A percentile compares a stretch with the other conserved stretches of the same genome.
Evolutionary conservation across 345 rosid species (phyloP).

Genomic region (Mangifera indica): DNA sequence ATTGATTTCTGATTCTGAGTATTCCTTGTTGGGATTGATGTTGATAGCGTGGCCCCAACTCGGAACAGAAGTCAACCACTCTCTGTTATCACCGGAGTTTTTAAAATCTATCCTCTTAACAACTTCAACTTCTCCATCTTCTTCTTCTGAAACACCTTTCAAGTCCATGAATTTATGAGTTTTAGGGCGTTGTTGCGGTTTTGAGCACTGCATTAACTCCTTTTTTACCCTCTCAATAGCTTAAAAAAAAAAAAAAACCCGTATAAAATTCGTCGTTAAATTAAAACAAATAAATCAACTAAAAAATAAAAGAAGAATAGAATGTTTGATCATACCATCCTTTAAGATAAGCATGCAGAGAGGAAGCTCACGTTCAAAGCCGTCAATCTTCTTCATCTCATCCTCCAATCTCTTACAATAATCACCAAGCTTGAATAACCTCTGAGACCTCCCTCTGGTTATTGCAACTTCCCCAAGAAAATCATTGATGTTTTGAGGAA

Average conservation of each 20-base stretch:
- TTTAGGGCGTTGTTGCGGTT: conserved; percentile 24
- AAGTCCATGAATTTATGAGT: conserved; percentile 22
- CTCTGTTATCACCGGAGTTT: conserved; percentile 44
- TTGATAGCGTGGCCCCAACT: conserved; percentile 41
- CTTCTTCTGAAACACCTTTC: conserved; percentile 31
- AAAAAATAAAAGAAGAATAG: neutral
- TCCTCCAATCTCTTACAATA: conserved; percentile 55
- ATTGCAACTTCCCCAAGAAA: conserved; percentile 47
- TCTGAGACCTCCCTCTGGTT: conserved; percentile 36
- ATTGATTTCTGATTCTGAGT: conserved; percentile 38
- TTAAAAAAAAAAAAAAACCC: conserved; percentile 33
- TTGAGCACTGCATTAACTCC: conserved; percentile 42
- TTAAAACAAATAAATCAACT: conserved; percentile 10
- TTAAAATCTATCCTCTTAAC: conserved; percentile 3
- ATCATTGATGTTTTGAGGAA: conserved; percentile 48
- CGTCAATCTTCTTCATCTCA: conserved; percentile 68
- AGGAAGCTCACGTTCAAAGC: conserved; percentile 77
- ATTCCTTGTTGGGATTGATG: conserved; percentile 20
- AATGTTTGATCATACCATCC: conserved; percentile 42
- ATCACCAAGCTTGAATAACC: conserved; percentile 44
- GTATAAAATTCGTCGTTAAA: neutral
- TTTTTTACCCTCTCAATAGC: conserved; percentile 60
- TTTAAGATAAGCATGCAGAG: conserved; percentile 66
- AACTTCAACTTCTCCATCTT: conserved; percentile 24
- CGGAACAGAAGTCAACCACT: conserved; percentile 72